Conservation (phyloP, 2,329 filamentous ascomycete species). For the Cephalotrichum gorgonifer region DNA sequence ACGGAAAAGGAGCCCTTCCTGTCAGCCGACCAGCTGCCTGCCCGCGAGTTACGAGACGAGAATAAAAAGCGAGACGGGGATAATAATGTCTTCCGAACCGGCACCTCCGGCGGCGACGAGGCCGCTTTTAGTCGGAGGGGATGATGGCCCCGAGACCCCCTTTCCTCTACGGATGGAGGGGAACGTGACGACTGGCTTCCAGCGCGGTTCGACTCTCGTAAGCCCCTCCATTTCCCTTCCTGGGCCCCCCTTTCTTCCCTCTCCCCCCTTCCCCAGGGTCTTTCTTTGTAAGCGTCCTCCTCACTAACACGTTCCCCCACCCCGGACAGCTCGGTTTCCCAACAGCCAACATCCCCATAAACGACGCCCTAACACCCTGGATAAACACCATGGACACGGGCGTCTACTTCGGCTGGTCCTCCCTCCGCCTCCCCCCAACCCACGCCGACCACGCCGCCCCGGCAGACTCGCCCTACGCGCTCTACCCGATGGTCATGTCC, state of each 20-base stretch:
- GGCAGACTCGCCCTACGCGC: conserved; percentile 15
- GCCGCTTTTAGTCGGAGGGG: conserved; percentile 62
- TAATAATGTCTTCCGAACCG: neutral
- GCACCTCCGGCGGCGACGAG: conserved; percentile 18
- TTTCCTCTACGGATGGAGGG: conserved; percentile 80
- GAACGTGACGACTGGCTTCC: conserved; percentile 85
- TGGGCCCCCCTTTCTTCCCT: neutral
- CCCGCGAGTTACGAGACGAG: neutral
- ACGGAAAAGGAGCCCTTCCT: no score
- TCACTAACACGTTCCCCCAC: conserved; percentile 3
- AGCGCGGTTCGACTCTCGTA: conserved; percentile 86
- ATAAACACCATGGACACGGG: conserved; percentile 59
- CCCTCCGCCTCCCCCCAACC: conserved; percentile 47
- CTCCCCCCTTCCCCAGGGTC: neutral
- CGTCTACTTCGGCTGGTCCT: conserved; percentile 90
- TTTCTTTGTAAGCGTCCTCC: no score
- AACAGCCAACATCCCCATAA: conserved; percentile 82
- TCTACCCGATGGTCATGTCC: conserved; percentile 84
- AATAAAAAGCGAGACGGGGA: neutral
- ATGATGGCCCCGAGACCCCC: conserved; percentile 62
- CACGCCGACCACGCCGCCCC: conserved; percentile 30
- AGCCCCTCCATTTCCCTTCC: conserved; percentile 10
- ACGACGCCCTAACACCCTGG: conserved; percentile 48
- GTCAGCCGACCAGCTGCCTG: no score
- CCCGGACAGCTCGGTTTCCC: conserved; percentile 94